phyloP scores from a whole-genome alignment of 2,329 filamentous ascomycete genomes.

The Ceratocystis alfenasii region DNA sequence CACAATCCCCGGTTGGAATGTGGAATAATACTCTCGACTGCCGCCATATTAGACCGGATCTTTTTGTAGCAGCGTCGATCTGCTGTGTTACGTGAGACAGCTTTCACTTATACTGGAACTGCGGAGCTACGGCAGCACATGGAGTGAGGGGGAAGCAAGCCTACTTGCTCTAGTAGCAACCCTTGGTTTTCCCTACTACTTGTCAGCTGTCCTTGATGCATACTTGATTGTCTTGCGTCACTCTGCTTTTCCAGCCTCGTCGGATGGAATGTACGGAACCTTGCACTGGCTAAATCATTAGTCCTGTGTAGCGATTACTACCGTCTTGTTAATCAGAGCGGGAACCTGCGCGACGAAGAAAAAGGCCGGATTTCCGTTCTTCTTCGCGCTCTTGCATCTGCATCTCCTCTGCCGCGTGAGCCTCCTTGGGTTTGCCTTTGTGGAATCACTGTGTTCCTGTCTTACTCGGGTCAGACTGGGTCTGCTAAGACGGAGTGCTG shows the following conservation, averaged over 20 bases:
- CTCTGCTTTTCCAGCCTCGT: background rate
- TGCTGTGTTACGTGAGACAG: background rate
- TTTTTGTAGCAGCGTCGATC: background rate
- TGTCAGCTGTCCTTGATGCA: background rate
- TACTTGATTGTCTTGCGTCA: constrained; percentile 1
- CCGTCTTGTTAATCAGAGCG: too few relatives aligned
- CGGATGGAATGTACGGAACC: background rate
- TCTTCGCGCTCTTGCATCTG: background rate
- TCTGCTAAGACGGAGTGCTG: constrained; percentile 6
- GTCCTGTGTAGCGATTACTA: background rate
- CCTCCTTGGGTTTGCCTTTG: background rate
- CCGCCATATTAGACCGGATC: background rate
- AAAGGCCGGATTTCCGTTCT: background rate
- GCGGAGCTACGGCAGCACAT: background rate
- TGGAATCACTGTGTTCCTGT: background rate
- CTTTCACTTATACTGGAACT: background rate
- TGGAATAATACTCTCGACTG: background rate
- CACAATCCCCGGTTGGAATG: constrained; percentile 12
- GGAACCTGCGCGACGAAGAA: background rate
- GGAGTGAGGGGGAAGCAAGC: background rate
- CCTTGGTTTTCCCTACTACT: background rate
- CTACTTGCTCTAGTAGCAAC: background rate
- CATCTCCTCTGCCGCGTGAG: background rate
- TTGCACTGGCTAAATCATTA: background rate
- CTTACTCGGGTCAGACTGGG: constrained; percentile 15